Base-by-base conservation (phyloP, 108 stramenopile genomes). In the Schizochytrium sp. region DNA sequence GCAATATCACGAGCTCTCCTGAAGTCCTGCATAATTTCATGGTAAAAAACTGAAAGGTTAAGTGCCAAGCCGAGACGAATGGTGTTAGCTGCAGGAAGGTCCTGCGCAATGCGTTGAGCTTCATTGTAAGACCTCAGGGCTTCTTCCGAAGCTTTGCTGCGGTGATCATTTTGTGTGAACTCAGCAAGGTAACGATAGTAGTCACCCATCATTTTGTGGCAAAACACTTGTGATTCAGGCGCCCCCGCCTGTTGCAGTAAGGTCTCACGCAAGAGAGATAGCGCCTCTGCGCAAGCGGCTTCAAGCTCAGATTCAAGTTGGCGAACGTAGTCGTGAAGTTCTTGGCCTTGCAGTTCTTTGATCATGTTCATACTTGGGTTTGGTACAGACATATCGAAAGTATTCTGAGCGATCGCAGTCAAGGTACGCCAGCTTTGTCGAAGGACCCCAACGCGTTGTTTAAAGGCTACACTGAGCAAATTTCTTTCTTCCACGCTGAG, bases 201-300 rank as follows among this genome's bases (percentile, higher is more conserved):
- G 93, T 99, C 99, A 40, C 98, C 99, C 96, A 98, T 98, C 96
- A 98, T 96, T 94, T 96, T 98, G 96, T 98, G 98, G 97, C 98
- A 99, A 91, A 99, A 99, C 61, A 98, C 99, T 95, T 98, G 98
- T 90, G 97, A 98, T 92, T 99, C 99, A 90, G 98, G 97, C 46
- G 97, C 94, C 7, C 96, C 95, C 83, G 96, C 96, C 95, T 99
- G 97, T 91, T 98, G 99, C 94, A 99, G 98, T 87, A 99, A 94
- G 61, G 93, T 93, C 56, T 97, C 96, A 91, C 98, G 96, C 87
- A 99, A 98, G 93, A 99, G 98, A 72, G 92, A 89, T 44, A 97
- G 96, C 92, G 98, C 98, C 90, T 99, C 99, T 76, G 96, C 96
- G 91, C 99, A 99, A 92, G 98, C 98, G 88, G 97, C 97, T 56